phyloP scores from a whole-genome alignment of 345 rosid species.

The Garcia nutans region DNA sequence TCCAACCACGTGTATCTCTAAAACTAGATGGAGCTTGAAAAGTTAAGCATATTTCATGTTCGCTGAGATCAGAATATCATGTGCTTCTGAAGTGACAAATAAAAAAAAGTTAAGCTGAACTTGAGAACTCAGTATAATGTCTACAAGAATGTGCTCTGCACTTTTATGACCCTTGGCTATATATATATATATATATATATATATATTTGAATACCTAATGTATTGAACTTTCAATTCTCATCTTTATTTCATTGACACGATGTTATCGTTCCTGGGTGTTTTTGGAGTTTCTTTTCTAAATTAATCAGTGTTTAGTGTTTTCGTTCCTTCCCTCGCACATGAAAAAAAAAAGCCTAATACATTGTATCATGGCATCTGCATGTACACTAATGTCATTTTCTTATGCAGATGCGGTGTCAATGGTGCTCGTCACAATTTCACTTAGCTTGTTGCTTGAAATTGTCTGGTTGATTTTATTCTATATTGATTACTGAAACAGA shows the following conservation, averaged over 20 bases:
- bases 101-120: no score
- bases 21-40: background rate
- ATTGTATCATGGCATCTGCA: background rate
- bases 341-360: background rate
- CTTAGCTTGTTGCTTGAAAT: background rate
- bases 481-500: background rate
- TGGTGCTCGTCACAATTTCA: background rate
- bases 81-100: no score
- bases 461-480: background rate
- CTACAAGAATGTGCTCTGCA: no score
- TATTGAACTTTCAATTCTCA: background rate
- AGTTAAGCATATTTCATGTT: background rate
- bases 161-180: no score
- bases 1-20: background rate
- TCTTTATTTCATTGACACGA: no score
- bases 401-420: background rate
- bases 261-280: no score
- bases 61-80: background rate
- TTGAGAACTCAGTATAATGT: no score
- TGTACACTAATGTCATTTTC: background rate
- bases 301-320: no score
- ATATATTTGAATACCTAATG: background rate
- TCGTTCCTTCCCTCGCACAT: no score
- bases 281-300: no score
- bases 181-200: no score